phyloP scores from a whole-genome alignment of 2,329 filamentous ascomycete genomes.

The Shiraia sp. region DNA sequence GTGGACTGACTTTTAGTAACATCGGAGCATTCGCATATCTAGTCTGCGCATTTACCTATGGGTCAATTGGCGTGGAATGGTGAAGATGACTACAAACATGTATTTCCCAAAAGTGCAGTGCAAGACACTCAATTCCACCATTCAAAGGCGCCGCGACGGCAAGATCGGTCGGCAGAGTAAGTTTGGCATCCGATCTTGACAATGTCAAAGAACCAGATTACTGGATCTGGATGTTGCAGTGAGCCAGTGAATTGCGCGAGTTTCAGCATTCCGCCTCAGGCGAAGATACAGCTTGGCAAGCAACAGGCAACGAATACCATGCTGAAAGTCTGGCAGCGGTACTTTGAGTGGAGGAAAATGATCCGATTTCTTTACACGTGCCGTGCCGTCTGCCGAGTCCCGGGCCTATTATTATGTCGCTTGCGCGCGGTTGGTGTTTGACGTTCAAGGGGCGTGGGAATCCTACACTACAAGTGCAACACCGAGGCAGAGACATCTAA shows the following conservation, averaged over 20 bases:
- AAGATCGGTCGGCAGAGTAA: slow-evolving; percentile 5
- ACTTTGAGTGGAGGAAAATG: slow-evolving; percentile 8
- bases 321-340: slow-evolving; percentile 1
- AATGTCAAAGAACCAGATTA: slow-evolving; percentile 4
- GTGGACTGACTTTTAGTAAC: too few species aligned
- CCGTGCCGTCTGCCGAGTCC: slow-evolving; percentile 24
- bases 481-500: slow-evolving; percentile 20
- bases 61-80: too few species aligned
- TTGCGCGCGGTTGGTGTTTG: slow-evolving; percentile 35
- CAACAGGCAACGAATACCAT: slow-evolving; percentile 8
- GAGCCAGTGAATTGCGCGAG: slow-evolving; percentile 58
- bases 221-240: slow-evolving; percentile 4
- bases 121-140: too few species aligned
- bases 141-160: neutral
- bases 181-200: slow-evolving; percentile 4
- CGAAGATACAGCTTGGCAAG: slow-evolving; percentile 8
- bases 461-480: slow-evolving; percentile 22
- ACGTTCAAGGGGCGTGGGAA: slow-evolving; percentile 31
- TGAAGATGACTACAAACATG: too few species aligned
- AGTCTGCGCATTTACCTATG: too few species aligned
- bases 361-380: slow-evolving; percentile 18
- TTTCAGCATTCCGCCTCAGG: slow-evolving; percentile 65
- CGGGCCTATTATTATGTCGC: slow-evolving; percentile 19
- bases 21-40: too few species aligned
- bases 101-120: too few species aligned